These are phyloP conservation scores for Fusarium coffeatum DNA, from an alignment of 2,329 filamentous ascomycete species.

Conservation along the genomic window DNA sequence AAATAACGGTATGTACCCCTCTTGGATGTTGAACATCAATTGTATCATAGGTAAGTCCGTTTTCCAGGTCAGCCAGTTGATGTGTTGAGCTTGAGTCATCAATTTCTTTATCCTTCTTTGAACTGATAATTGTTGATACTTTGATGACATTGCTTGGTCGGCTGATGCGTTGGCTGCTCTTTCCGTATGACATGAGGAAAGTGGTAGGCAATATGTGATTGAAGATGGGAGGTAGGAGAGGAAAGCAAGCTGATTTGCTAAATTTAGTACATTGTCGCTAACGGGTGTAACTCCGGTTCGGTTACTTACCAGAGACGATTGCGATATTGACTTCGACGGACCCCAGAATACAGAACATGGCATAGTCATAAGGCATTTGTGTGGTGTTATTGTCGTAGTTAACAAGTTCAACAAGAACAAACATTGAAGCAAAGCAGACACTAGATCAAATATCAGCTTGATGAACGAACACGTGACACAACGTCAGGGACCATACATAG, in stretches of 20 bases:
- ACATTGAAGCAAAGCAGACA: slow-evolving; percentile 33
- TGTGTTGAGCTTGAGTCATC: slow-evolving; percentile 39
- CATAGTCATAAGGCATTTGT: slow-evolving; percentile 40
- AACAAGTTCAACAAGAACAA: slow-evolving; percentile 19
- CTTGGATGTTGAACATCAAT: neutral
- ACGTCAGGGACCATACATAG: neutral
- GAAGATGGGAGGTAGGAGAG: slow-evolving; percentile 38
- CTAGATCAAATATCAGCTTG: slow-evolving; percentile 1
- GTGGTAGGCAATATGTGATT: slow-evolving; percentile 22
- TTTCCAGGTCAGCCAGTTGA: slow-evolving; percentile 27
- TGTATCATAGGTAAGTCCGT: neutral
- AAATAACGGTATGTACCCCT: slow-evolving; percentile 26
- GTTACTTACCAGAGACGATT: slow-evolving; percentile 34
- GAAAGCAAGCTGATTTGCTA: slow-evolving; percentile 39
- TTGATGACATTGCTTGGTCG: slow-evolving; percentile 27
- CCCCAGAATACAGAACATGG: slow-evolving; percentile 27
- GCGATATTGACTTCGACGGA: slow-evolving; percentile 39
- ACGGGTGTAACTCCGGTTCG: neutral
- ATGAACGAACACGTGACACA: accelerated
- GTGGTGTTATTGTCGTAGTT: slow-evolving; percentile 17
- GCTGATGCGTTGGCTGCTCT: slow-evolving; percentile 32
- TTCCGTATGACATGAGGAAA: slow-evolving; percentile 33
- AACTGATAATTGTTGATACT: slow-evolving; percentile 13
- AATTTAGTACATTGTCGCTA: neutral
- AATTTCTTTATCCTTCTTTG: slow-evolving; percentile 3